These are phyloP conservation scores for Pyropia yezoensis DNA, from an alignment of 23 red algal species.

Conservation along the genomic window DNA sequence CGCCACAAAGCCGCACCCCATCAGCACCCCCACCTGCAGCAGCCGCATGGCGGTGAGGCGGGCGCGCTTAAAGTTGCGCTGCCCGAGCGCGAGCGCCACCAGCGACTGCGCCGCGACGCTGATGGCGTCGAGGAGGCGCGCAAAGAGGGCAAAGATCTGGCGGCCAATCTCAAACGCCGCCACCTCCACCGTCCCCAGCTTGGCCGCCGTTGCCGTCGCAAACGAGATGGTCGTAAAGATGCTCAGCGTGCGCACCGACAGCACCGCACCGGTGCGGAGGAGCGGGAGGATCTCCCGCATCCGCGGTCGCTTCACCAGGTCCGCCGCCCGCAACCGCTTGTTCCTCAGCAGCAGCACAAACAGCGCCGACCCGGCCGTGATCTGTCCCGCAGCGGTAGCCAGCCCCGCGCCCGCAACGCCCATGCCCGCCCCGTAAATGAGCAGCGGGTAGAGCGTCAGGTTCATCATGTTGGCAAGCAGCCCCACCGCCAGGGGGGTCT, in stretches of 20 bases:
- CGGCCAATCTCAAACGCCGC: constrained; percentile 80
- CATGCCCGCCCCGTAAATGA: constrained; percentile 72
- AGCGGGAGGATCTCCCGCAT: constrained; percentile 58
- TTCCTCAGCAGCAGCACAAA: constrained; percentile 46
- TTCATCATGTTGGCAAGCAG: constrained; percentile 78
- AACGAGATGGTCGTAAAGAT: constrained; percentile 73
- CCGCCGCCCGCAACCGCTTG: constrained; percentile 27
- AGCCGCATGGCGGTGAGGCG: constrained; percentile 45
- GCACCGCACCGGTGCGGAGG: constrained; percentile 56
- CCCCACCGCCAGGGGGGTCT: constrained; percentile 68
- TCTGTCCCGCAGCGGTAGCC: constrained; percentile 72
- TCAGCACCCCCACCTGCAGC: constrained; percentile 57
- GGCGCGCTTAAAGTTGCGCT: constrained; percentile 35
- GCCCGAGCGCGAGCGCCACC: constrained; percentile 58
- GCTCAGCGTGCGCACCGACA: constrained; percentile 76
- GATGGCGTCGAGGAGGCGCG: constrained; percentile 72
- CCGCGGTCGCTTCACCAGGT: constrained; percentile 32
- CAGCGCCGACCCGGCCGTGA: constrained; percentile 34
- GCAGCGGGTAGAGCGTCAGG: constrained; percentile 69
- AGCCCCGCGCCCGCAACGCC: constrained; percentile 79
- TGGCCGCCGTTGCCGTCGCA: constrained; percentile 70
- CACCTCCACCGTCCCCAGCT: constrained; percentile 50
- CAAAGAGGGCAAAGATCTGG: constrained; percentile 71
- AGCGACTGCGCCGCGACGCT: constrained; percentile 85
- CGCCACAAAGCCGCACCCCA: constrained; percentile 51